phyloP scores from a whole-genome alignment of 345 rosid species.

The Salix koriyanagi region DNA sequence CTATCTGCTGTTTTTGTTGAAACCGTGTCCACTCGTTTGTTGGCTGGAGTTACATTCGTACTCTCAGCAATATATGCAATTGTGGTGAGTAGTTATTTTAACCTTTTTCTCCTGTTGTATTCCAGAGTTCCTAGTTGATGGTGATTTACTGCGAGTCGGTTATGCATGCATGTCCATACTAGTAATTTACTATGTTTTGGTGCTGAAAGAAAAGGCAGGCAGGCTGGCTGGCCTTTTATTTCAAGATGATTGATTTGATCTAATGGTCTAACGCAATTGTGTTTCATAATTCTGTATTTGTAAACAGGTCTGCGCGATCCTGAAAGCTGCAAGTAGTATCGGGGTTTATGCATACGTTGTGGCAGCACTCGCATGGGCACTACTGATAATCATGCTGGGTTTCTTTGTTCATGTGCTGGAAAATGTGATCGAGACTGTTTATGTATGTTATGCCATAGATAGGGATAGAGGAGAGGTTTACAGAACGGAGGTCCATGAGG shows the following conservation, averaged over 20 bases:
- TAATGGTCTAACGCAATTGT: not conserved
- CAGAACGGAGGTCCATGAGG: constrained; percentile 82
- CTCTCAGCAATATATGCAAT: constrained; percentile 77
- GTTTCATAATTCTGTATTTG: not conserved
- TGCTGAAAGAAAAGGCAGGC: not conserved
- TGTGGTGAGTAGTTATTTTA: constrained; percentile 39
- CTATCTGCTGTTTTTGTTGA: constrained; percentile 89
- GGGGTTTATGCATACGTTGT: constrained; percentile 57
- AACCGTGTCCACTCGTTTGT: constrained; percentile 71
- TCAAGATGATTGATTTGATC: not conserved
- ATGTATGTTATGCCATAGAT: constrained; percentile 79
- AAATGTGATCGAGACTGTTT: constrained; percentile 75
- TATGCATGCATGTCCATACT: not conserved
- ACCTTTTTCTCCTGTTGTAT: not conserved
- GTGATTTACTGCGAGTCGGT: not conserved
- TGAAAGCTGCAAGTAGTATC: constrained; percentile 55
- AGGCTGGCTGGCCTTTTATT: too few relatives aligned
- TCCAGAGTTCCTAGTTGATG: not conserved
- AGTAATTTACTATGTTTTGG: not conserved
- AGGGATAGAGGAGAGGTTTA: constrained; percentile 79
- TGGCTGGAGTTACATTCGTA: constrained; percentile 67
- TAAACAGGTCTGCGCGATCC: constrained; percentile 61
- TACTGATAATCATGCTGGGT: constrained; percentile 51
- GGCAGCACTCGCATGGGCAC: constrained; percentile 56
- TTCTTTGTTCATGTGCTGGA: constrained; percentile 80